Conservation (phyloP, 495 filamentous ascomycete genomes). For the Penicillium crystallinum region DNA sequence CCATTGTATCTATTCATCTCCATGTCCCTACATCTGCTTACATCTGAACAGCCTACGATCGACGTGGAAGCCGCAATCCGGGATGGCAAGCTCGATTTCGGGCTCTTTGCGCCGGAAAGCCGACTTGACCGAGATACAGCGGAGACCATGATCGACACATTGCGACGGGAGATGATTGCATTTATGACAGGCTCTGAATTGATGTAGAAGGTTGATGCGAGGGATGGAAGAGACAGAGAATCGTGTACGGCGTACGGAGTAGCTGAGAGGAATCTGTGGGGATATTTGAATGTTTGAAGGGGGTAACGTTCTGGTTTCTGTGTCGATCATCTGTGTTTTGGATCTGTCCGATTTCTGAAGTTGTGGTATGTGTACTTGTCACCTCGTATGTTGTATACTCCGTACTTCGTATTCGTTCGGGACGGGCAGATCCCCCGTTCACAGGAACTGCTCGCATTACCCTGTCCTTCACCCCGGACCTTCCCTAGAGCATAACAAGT, state of each 20-base stretch:
- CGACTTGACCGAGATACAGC: constrained; percentile 19
- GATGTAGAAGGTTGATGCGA: constrained; percentile 5
- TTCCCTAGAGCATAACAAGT: too few species aligned
- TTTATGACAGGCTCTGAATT: constrained; percentile 7
- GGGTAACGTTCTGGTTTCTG: neutral
- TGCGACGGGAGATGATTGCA: constrained; percentile 18
- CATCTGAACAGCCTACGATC: constrained; percentile 26
- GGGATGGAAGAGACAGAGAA: neutral
- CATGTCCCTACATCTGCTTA: constrained; percentile 8
- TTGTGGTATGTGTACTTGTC: constrained; percentile 16
- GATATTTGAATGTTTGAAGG: neutral
- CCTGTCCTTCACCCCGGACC: too few species aligned
- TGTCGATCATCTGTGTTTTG: neutral
- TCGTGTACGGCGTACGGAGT: neutral
- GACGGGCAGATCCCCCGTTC: constrained; percentile 18
- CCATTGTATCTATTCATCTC: neutral
- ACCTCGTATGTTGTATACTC: too few species aligned
- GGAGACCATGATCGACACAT: constrained; percentile 15
- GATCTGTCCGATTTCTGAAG: too few species aligned
- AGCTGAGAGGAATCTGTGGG: neutral
- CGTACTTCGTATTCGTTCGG: too few species aligned
- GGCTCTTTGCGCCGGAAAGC: constrained; percentile 24
- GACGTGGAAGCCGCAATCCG: constrained; percentile 34
- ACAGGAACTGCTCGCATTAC: too few species aligned
- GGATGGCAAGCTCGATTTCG: constrained; percentile 28